Evolutionary conservation across 2,329 filamentous ascomycete genomes (phyloP).

Genomic region (Fusarium sp.): DNA sequence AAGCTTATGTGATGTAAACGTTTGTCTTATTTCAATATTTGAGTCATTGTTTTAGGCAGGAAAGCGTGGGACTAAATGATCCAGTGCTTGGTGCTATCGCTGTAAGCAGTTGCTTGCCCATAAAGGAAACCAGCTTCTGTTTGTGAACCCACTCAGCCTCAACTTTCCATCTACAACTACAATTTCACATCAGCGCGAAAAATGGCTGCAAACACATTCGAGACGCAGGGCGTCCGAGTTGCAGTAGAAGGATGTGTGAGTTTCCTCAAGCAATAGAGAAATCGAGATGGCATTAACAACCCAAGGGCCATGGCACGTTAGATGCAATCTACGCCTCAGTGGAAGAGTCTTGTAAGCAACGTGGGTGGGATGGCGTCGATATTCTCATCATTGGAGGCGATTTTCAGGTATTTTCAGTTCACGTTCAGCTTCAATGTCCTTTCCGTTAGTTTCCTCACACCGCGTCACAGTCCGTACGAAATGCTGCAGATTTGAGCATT

Average conservation of each 20-base stretch:
- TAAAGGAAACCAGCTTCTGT: constrained; percentile 17
- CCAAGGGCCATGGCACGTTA: constrained; percentile 87
- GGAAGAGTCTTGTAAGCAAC: constrained; percentile 71
- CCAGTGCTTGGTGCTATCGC: not conserved
- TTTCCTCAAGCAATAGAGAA: not conserved
- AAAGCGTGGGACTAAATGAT: not conserved
- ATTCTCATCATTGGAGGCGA: constrained; percentile 95
- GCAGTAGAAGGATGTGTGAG: constrained; percentile 89
- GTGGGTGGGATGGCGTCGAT: constrained; percentile 85
- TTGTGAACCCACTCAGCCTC: constrained; percentile 20
- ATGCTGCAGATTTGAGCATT: constrained; percentile 84
- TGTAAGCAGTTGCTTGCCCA: not conserved
- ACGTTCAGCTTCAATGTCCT: not conserved
- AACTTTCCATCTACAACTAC: constrained; percentile 28
- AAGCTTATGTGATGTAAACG: not conserved
- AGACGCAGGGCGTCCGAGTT: constrained; percentile 70
- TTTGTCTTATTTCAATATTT: not conserved
- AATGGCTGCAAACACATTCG: constrained; percentile 48
- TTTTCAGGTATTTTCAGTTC: constrained; percentile 73
- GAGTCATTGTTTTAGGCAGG: constrained; percentile 1
- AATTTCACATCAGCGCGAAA: not conserved
- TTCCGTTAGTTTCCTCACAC: constrained; percentile 3
- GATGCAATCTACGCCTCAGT: constrained; percentile 91
- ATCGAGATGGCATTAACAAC: constrained; percentile 26
- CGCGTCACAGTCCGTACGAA: constrained; percentile 76